Base-by-base conservation (phyloP, 441 rosid genomes). In the Pelargonium citronellum region DNA sequence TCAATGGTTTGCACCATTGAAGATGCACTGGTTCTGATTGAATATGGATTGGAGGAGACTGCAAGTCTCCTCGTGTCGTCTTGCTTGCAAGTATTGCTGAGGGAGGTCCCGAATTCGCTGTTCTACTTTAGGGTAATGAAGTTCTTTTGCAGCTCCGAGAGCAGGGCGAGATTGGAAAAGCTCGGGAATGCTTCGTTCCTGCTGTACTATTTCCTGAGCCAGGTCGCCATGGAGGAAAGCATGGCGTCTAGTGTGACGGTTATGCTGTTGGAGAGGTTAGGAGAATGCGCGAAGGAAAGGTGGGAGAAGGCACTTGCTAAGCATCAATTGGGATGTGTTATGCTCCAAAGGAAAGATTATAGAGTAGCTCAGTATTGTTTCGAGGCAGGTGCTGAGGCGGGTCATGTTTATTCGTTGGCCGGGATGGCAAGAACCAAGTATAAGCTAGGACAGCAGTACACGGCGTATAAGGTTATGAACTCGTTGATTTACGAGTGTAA, bases 231-330 rank as follows among this genome's bases (percentile, higher is more conserved):
- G 86, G 98, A 95, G 68, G 88, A 85, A 46, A 97, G 92, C 75
- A 83, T 88, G 88, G 87, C 83, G 77, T 92, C 93, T 34, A 92
- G 89, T 74, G 84, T 87, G 4, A 89, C 97, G 0, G 95, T 95
- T 64, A 95, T 91, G 98, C 83, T 95, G 24, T 74, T 95, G 53
- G 99, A 95, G 79, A 86, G 99, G 78, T 67, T 95, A 78, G 82
- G 75, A 43, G 97, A 95, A 61, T 92, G 87, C 57, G 95, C 97
- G 1, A 76, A 73, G 0, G 87, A 89, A 58, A 76, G 46, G 71
- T 95, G 99, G 97, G 88, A 95, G 83, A 91, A 86, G 67, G 97
- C 89, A 77, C 87, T 91, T 34, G 95, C 97, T 0, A 88, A 67
- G 74, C 99, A 95, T 71, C 96, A 82, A 64, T 68, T 92, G 67